phyloP scores from a whole-genome alignment of 345 rosid genomes.

The Angophora floribunda region DNA sequence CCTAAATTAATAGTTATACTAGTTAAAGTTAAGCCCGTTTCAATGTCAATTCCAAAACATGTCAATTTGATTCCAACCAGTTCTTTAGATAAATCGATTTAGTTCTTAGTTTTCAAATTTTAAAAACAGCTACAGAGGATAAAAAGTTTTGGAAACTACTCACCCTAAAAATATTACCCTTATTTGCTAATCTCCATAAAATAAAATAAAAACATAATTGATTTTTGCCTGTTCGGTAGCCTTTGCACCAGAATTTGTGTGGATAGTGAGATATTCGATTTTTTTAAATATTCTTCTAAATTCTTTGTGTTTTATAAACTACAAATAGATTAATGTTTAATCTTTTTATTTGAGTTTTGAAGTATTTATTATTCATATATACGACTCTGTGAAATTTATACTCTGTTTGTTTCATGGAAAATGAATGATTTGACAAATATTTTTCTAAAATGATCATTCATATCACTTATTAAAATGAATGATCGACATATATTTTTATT shows the following conservation, averaged over 20 bases:
- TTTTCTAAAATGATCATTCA: too few species aligned
- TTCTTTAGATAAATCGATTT: rapidly evolving
- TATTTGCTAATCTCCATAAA: rapidly evolving
- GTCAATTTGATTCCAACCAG: background rate
- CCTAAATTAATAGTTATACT: background rate
- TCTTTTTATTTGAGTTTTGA: background rate
- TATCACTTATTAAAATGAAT: background rate
- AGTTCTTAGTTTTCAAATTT: rapidly evolving
- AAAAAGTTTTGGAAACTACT: background rate
- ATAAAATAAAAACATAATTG: rapidly evolving
- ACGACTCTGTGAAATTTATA: background rate
- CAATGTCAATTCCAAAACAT: rapidly evolving
- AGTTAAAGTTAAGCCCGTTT: rapidly evolving
- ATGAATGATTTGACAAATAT: background rate
- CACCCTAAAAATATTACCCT: rapidly evolving
- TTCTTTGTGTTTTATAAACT: rapidly evolving
- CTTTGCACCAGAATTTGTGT: background rate
- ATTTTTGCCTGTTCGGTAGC: background rate
- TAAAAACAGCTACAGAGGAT: rapidly evolving
- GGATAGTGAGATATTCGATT: background rate
- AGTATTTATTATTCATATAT: background rate
- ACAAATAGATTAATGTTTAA: background rate
- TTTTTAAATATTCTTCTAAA: background rate
- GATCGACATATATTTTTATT: background rate
- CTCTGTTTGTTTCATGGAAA: too few species aligned